Percentiles rank a stretch among this genome's conserved stretches.
These are phyloP conservation scores for Leccinum holopus DNA, from an alignment of 1,284 basidiomycete genomes.

Conservation along the genomic window DNA sequence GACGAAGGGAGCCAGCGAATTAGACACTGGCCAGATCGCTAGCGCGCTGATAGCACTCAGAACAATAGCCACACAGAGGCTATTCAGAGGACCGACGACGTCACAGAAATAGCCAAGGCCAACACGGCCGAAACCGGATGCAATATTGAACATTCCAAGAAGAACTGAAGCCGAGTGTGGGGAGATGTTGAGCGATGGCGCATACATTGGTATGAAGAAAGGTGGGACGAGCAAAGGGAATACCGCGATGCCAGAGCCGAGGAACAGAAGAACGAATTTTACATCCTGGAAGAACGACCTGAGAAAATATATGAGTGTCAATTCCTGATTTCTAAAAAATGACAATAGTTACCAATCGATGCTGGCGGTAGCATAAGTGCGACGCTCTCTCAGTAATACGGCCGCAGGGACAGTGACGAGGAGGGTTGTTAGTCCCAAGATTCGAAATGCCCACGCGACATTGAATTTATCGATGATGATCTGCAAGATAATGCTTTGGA, in stretches of 20 bases:
- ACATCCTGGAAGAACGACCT: slow-evolving; percentile 36
- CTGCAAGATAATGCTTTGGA: slow-evolving; percentile 31
- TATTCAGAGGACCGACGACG: slow-evolving; percentile 32
- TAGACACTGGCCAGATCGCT: slow-evolving; percentile 37
- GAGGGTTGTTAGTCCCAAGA: slow-evolving; percentile 34
- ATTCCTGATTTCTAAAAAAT: neutral
- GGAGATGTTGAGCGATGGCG: slow-evolving; percentile 32
- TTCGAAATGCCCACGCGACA: slow-evolving; percentile 37
- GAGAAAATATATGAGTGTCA: slow-evolving; percentile 5
- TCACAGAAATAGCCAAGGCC: slow-evolving; percentile 33
- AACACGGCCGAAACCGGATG: slow-evolving; percentile 35
- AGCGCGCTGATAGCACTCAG: slow-evolving; percentile 34
- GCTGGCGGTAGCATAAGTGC: slow-evolving; percentile 12
- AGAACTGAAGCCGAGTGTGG: slow-evolving; percentile 26
- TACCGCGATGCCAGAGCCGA: slow-evolving; percentile 38
- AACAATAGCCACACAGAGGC: slow-evolving; percentile 27
- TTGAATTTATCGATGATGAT: slow-evolving; percentile 32
- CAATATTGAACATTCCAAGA: slow-evolving; percentile 35
- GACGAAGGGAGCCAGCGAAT: slow-evolving; percentile 31
- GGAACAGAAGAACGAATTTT: slow-evolving; percentile 33
- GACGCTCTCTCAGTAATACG: slow-evolving; percentile 33
- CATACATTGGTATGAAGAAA: slow-evolving; percentile 39
- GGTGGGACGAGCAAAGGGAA: slow-evolving; percentile 39
- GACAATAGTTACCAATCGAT: slow-evolving; percentile 23
- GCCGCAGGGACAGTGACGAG: slow-evolving; percentile 31